Percentiles rank a stretch among this genome's conserved stretches.
phyloP scores from a whole-genome alignment of 345 rosid species.

The Arabis alpina region DNA sequence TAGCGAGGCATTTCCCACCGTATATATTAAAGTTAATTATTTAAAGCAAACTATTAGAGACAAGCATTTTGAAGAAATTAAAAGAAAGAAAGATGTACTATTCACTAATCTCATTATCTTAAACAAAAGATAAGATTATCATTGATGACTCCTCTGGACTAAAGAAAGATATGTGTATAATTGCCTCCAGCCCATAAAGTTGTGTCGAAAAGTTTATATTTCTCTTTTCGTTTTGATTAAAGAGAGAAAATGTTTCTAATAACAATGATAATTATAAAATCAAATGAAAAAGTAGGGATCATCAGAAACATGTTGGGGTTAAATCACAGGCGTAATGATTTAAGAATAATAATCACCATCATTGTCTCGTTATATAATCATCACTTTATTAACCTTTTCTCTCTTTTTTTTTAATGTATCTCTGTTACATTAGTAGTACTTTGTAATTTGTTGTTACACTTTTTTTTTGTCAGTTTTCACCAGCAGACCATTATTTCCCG shows the following conservation, averaged over 20 bases:
- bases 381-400: constrained; percentile 23
- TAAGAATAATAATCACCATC: constrained; percentile 78
- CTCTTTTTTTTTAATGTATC: not conserved
- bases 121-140: constrained; percentile 17
- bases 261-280: constrained; percentile 25
- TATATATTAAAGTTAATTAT: not conserved
- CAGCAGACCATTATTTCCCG: constrained; percentile 28
- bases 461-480: constrained; percentile 21
- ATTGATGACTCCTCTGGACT: constrained; percentile 12
- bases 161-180: constrained; percentile 24
- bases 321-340: constrained; percentile 65
- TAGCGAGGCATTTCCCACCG: no score
- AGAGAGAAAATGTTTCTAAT: constrained; percentile 10
- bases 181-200: constrained; percentile 46
- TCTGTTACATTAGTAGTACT: not conserved
- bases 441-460: constrained; percentile 1
- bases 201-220: constrained; percentile 34
- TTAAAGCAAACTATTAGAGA: constrained; percentile 8
- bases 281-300: constrained; percentile 17
- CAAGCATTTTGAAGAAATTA: not conserved
- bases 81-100: no score
- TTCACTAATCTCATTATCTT: not conserved
- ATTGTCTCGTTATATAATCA: constrained; percentile 36
- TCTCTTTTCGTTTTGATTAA: constrained; percentile 25
- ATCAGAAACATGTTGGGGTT: constrained; percentile 34